Evolutionary conservation across 805 yeast species (phyloP), one percentile per base, ranked within the genome.

Genomic region (Scheffersomyces coipomensis): DNA sequence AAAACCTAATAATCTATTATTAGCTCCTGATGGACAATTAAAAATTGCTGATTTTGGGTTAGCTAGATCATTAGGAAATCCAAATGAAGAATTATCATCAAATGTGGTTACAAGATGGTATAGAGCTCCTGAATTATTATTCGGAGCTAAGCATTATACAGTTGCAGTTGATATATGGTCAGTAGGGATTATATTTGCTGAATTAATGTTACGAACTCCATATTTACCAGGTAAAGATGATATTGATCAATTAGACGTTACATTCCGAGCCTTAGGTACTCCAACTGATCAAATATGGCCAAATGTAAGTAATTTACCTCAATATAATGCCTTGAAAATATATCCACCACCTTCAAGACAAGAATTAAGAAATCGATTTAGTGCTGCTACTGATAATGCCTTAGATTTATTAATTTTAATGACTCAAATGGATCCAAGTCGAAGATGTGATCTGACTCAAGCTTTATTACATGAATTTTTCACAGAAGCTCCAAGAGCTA

Each of bases 91-190:
- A 33, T 68, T 93, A 59, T 87, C 98, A 0, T 86, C 96, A 2
- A 91, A 90, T 46, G 99, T 93, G 3, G 99, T 93, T 1, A 93
- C 99, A 2, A 68, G 98, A 44, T 93, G 99, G 99, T 93, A 93
- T 62, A 70, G 98, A 39, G 96, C 98, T 0, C 99, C 75, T 0
- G 75, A 70, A 48, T 52, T 70, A 31, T 55, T 70, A 27, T 67
- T 70, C 55, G 75, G 75, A 0, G 71, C 73, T 12, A 57, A 64
- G 29, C 73, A 70, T 44, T 70, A 70, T 41, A 68, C 74, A 1
- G 67, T 60, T 1, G 74, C 75, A 0, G 64, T 70, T 5, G 75
- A 70, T 45, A 61, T 70, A 5, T 70, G 75, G 75, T 62, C 73
- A 0, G 61, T 70, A 29, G 75, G 75, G 3, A 68, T 69, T 16